phyloP scores from a whole-genome alignment of 2,329 filamentous ascomycete species.

The Epicoccum nigrum region DNA sequence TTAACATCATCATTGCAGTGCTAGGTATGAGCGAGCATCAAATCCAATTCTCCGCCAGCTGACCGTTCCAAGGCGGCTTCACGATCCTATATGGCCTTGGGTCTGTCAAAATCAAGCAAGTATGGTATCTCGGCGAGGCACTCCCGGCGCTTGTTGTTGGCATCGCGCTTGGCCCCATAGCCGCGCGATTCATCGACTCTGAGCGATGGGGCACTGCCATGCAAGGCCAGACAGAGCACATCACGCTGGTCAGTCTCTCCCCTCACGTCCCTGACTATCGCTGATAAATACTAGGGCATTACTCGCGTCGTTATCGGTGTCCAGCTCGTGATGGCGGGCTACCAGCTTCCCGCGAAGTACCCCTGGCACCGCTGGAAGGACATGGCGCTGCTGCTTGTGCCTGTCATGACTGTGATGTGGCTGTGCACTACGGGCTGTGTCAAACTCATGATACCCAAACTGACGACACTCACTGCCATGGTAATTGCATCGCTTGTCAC shows the following conservation, averaged over 20 bases:
- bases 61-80: slow-evolving; percentile 51
- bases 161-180: slow-evolving; percentile 61
- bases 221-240: slow-evolving; percentile 44
- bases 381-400: slow-evolving; percentile 61
- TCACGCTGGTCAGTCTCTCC: slow-evolving; percentile 48
- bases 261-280: neutral
- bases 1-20: slow-evolving; percentile 59
- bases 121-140: slow-evolving; percentile 63
- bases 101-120: slow-evolving; percentile 60
- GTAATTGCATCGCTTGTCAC: slow-evolving; percentile 67
- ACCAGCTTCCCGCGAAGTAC: slow-evolving; percentile 66
- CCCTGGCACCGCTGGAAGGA: slow-evolving; percentile 58
- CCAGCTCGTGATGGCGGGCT: slow-evolving; percentile 68
- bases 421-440: slow-evolving; percentile 63
- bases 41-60: neutral
- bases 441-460: slow-evolving; percentile 60
- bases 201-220: slow-evolving; percentile 47
- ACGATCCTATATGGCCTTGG: slow-evolving; percentile 58
- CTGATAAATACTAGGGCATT: slow-evolving; percentile 48
- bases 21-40: slow-evolving; percentile 48
- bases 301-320: slow-evolving; percentile 67
- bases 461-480: slow-evolving; percentile 57
- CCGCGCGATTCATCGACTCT: slow-evolving; percentile 60
- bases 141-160: slow-evolving; percentile 58
- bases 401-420: slow-evolving; percentile 69